These are phyloP conservation scores for Echinosophora koreensis DNA, from an alignment of 306 rosid species.

Conservation along the genomic window DNA sequence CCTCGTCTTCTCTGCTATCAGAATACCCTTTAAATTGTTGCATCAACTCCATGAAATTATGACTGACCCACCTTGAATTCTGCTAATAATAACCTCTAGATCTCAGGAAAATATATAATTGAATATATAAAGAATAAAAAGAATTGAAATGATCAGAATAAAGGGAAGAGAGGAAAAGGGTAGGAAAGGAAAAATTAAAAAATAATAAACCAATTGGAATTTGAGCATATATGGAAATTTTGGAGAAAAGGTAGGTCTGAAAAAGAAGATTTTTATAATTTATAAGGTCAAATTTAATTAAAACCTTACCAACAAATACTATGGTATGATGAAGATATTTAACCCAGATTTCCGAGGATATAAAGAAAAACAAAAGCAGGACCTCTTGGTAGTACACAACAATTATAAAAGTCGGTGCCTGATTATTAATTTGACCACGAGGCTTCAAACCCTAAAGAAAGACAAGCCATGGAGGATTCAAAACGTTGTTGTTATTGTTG, in stretches of 20 bases:
- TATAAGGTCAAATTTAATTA: slow-evolving; percentile 4
- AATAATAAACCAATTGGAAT: not conserved
- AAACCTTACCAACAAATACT: slow-evolving; percentile 39
- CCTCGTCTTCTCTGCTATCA: slow-evolving; percentile 60
- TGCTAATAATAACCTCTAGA: slow-evolving; percentile 43
- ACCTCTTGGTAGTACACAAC: slow-evolving; percentile 13
- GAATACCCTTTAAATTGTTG: slow-evolving; percentile 58
- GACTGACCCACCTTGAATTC: slow-evolving; percentile 38
- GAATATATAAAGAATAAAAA: not conserved
- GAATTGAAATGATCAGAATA: slow-evolving; percentile 3
- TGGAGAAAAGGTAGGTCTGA: slow-evolving; percentile 8
- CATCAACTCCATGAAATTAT: slow-evolving; percentile 58
- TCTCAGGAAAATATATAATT: slow-evolving; percentile 41
- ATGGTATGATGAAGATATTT: slow-evolving; percentile 25
- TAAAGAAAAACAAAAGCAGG: slow-evolving; percentile 33
- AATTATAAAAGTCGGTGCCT: slow-evolving; percentile 59
- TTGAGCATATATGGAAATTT: slow-evolving; percentile 31
- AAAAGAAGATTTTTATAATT: slow-evolving; percentile 24
- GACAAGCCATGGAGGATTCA: slow-evolving; percentile 46
- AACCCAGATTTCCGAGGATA: slow-evolving; percentile 52
- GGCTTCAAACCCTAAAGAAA: slow-evolving; percentile 65
- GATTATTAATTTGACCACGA: slow-evolving; percentile 59
- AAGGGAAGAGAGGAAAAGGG: slow-evolving; percentile 12
- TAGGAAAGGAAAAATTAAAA: not conserved
- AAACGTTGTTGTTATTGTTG: slow-evolving; percentile 49